Percentiles rank a stretch among this genome's conserved stretches.
These are phyloP conservation scores for Microsporum canis DNA, from an alignment of 2,329 filamentous ascomycete species.

Conservation along the genomic window DNA sequence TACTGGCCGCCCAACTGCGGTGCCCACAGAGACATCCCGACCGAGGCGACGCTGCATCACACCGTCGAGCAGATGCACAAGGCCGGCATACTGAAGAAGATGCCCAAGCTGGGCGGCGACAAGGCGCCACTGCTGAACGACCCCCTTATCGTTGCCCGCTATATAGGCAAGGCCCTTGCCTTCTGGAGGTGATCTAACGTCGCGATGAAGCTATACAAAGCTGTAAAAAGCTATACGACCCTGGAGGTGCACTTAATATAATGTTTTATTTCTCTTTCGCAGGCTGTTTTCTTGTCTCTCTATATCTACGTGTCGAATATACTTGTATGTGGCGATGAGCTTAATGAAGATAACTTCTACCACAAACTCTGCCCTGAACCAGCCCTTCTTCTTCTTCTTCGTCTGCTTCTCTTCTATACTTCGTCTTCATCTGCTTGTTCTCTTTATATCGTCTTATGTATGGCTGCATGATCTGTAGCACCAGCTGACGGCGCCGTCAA, in stretches of 20 bases:
- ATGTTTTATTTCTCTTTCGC: neutral
- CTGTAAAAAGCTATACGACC: neutral
- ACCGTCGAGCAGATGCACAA: conserved; percentile 22
- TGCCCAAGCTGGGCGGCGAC: conserved; percentile 17
- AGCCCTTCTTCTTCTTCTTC: neutral
- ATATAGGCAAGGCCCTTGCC: conserved; percentile 5
- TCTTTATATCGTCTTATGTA: neutral
- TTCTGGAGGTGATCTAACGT: conserved; percentile 11
- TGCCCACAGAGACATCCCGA: conserved; percentile 24
- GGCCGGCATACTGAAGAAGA: conserved; percentile 17
- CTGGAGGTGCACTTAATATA: neutral
- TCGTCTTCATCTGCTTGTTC: neutral
- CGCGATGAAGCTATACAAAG: no score
- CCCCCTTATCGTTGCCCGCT: conserved; percentile 9
- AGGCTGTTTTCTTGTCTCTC: neutral
- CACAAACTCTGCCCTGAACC: neutral
- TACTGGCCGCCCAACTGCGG: conserved; percentile 28
- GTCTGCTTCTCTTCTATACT: neutral
- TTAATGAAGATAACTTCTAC: neutral
- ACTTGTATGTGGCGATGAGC: neutral
- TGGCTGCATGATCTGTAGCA: neutral
- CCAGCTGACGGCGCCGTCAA: neutral
- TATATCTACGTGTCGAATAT: neutral
- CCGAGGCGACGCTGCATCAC: conserved; percentile 22
- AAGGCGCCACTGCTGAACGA: conserved; percentile 13